These are phyloP conservation scores for Penicillium aurantiogriseum DNA, from an alignment of 2,329 filamentous ascomycete species.

Conservation along the genomic window DNA sequence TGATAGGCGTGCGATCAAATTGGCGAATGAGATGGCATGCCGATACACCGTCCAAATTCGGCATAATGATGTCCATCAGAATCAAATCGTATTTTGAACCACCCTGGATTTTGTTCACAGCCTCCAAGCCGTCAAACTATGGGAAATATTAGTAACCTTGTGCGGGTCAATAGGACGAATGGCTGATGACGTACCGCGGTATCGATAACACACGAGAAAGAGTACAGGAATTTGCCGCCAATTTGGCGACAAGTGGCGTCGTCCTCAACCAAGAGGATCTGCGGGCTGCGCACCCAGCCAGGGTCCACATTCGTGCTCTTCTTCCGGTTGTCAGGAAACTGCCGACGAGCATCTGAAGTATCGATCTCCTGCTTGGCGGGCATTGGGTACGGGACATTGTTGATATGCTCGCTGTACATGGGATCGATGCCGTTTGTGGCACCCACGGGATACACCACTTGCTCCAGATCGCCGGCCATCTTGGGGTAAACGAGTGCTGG, in stretches of 20 bases:
- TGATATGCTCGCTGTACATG: slow-evolving; percentile 89
- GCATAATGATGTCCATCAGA: slow-evolving; percentile 97
- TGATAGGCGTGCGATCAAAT: slow-evolving; percentile 79
- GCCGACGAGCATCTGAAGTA: slow-evolving; percentile 46
- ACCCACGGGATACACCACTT: slow-evolving; percentile 85
- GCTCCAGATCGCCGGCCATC: slow-evolving; percentile 59
- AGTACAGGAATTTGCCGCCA: slow-evolving; percentile 65
- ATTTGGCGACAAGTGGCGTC: slow-evolving; percentile 66
- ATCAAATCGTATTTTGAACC: slow-evolving; percentile 68
- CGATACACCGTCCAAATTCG: slow-evolving; percentile 88
- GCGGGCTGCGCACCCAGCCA: slow-evolving; percentile 66
- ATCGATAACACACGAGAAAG: slow-evolving; percentile 63
- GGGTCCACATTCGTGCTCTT: slow-evolving; percentile 62
- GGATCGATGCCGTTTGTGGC: slow-evolving; percentile 90
- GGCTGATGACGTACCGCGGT: slow-evolving; percentile 54
- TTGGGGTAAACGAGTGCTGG: slow-evolving; percentile 52
- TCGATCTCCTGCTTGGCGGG: slow-evolving; percentile 62
- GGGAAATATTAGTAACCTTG: slow-evolving; percentile 9
- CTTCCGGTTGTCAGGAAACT: slow-evolving; percentile 55
- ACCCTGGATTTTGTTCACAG: slow-evolving; percentile 77
- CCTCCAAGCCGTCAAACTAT: slow-evolving; percentile 82
- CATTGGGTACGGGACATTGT: slow-evolving; percentile 85
- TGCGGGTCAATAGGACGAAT: background rate
- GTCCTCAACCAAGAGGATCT: slow-evolving; percentile 87
- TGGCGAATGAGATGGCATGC: slow-evolving; percentile 91